These are phyloP conservation scores for Pythium brachiatum DNA, from an alignment of 352 stramenopile species.

Conservation along the genomic window DNA sequence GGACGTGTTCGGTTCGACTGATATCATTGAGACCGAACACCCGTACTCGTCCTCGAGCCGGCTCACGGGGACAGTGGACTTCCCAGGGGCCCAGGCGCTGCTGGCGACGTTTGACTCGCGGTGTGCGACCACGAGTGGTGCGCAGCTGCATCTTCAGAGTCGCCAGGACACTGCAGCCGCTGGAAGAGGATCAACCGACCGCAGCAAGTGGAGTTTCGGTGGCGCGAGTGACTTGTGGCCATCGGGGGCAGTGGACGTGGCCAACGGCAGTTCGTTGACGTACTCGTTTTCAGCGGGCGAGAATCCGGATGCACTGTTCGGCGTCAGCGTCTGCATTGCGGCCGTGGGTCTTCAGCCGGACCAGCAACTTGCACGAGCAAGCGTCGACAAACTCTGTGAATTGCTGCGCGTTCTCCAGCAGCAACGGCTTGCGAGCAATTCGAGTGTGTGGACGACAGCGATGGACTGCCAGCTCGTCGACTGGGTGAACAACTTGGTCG, in stretches of 20 bases:
- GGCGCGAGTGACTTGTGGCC: conserved; percentile 40
- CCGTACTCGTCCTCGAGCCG: conserved; percentile 40
- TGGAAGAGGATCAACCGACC: background rate
- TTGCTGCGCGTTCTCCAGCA: conserved; percentile 25
- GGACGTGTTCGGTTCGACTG: conserved; percentile 64
- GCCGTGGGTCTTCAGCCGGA: conserved; percentile 60
- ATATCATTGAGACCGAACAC: conserved; percentile 62
- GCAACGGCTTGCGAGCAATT: background rate
- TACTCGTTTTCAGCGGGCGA: conserved; percentile 59
- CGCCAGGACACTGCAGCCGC: background rate
- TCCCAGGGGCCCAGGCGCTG: conserved; percentile 53
- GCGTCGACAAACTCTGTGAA: conserved; percentile 34
- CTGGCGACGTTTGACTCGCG: conserved; percentile 66
- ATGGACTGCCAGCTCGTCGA: conserved; percentile 87
- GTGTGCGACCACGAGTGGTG: conserved; percentile 35
- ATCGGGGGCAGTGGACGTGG: conserved; percentile 42
- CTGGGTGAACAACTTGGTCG: conserved; percentile 82
- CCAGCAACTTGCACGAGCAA: conserved; percentile 56
- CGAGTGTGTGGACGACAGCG: conserved; percentile 41
- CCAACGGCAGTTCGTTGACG: conserved; percentile 51
- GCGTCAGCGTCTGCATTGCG: conserved; percentile 54
- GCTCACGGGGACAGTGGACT: conserved; percentile 40
- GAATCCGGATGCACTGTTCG: conserved; percentile 55
- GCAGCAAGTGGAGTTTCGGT: conserved; percentile 13
- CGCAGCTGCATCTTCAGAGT: conserved; percentile 21